These are phyloP conservation scores for Tylopilus felleus DNA, from an alignment of 768 basidiomycete genomes.

Conservation along the genomic window DNA sequence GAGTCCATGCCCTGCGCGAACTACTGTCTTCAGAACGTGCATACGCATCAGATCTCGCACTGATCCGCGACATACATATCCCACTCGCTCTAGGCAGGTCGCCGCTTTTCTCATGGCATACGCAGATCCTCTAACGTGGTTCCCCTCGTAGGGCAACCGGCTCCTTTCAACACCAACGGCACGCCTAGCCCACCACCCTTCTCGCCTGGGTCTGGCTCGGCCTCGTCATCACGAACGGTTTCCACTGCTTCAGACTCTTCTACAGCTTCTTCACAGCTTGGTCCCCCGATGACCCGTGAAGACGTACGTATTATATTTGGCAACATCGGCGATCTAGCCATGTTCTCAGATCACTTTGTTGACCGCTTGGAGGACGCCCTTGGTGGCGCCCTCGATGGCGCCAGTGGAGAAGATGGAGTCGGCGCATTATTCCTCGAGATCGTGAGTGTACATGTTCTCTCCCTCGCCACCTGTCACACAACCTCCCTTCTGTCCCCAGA, in stretches of 20 bases:
- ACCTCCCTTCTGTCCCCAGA: conserved; percentile 36
- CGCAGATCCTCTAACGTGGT: conserved; percentile 10
- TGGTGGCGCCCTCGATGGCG: conserved; percentile 57
- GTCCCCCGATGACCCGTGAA: conserved; percentile 65
- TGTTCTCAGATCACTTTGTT: conserved; percentile 65
- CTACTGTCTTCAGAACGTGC: conserved; percentile 76
- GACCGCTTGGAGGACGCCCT: conserved; percentile 64
- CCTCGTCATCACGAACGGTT: conserved; percentile 39
- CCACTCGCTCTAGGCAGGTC: conserved; percentile 70
- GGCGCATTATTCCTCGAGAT: conserved; percentile 67
- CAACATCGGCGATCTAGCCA: conserved; percentile 73
- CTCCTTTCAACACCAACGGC: conserved; percentile 34
- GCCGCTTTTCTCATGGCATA: background rate
- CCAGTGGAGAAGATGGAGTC: conserved; percentile 65
- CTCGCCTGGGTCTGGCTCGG: conserved; percentile 34
- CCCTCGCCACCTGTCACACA: background rate
- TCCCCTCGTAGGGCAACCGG: conserved; percentile 36
- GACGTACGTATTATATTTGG: conserved; percentile 72
- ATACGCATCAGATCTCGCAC: conserved; percentile 78
- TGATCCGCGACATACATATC: conserved; percentile 75
- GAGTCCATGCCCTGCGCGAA: conserved; percentile 74
- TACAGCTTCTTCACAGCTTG: conserved; percentile 46
- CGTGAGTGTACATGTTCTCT: conserved; percentile 41
- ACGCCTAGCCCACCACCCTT: conserved; percentile 26
- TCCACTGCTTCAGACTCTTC: conserved; percentile 48